Evolutionary conservation across 441 rosid species (phyloP).

Genomic region (Populus hybrid): DNA sequence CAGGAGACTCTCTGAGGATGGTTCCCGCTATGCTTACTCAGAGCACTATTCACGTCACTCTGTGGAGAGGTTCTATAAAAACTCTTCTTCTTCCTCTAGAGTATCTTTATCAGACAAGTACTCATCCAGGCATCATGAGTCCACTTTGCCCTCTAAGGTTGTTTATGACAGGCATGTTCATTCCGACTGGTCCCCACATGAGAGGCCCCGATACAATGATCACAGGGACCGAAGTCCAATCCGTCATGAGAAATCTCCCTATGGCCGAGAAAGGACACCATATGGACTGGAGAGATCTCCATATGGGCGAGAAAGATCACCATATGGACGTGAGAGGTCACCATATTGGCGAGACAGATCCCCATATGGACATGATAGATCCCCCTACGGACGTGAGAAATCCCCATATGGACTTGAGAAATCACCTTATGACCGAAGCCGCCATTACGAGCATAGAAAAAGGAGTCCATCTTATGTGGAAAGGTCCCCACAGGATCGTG

Average conservation of each 20-base stretch:
- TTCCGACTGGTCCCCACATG: slow-evolving; percentile 76
- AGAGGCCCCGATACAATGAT: slow-evolving; percentile 62
- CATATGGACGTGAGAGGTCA: slow-evolving; percentile 49
- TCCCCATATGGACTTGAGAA: not conserved
- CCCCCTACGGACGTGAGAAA: not conserved
- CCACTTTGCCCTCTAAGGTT: slow-evolving; percentile 61
- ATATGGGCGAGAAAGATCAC: slow-evolving; percentile 51
- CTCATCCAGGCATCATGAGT: slow-evolving; percentile 73
- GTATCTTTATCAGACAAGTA: slow-evolving; percentile 61
- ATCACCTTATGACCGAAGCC: slow-evolving; percentile 77
- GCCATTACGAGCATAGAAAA: slow-evolving; percentile 63
- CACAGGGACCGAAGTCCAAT: slow-evolving; percentile 70
- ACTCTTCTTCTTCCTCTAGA: slow-evolving; percentile 67
- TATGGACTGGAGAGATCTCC: slow-evolving; percentile 53
- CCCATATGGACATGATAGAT: not conserved
- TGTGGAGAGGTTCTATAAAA: slow-evolving; percentile 55
- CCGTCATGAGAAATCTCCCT: slow-evolving; percentile 58
- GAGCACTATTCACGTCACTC: slow-evolving; percentile 75
- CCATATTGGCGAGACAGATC: not conserved
- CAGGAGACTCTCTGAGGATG: slow-evolving; percentile 78
- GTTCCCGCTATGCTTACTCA: slow-evolving; percentile 46
- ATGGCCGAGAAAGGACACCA: slow-evolving; percentile 32
- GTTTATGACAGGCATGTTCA: slow-evolving; percentile 72
- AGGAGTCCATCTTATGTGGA: slow-evolving; percentile 77
- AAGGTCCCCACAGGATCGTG: slow-evolving; percentile 67